Conservation (phyloP, 495 filamentous ascomycete species). For the Penicillium maclennaniae region DNA sequence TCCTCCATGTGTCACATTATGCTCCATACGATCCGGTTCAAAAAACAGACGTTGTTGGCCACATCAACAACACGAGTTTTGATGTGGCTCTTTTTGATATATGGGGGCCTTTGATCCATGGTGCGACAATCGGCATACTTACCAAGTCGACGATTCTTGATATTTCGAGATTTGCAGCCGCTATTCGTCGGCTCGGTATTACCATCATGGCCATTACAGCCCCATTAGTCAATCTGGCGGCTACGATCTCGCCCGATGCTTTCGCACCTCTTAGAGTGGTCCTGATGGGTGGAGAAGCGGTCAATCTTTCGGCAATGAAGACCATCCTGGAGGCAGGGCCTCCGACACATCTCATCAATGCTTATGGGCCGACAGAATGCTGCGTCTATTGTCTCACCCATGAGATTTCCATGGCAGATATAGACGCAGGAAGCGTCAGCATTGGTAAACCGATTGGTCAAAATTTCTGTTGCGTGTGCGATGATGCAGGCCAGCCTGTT, state of each 20-base stretch:
- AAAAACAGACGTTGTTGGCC: slow-evolving; percentile 11
- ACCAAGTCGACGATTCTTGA: slow-evolving; percentile 11
- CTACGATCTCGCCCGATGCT: slow-evolving; percentile 9
- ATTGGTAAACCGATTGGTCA: slow-evolving; percentile 17
- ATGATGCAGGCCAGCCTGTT: slow-evolving; percentile 41
- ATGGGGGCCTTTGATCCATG: slow-evolving; percentile 19
- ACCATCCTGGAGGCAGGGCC: slow-evolving; percentile 14
- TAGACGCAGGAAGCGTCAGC: slow-evolving; percentile 1
- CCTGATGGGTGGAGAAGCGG: slow-evolving; percentile 19
- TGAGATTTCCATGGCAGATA: not conserved
- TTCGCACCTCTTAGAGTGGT: slow-evolving; percentile 8
- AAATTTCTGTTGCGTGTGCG: slow-evolving; percentile 14
- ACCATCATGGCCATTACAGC: slow-evolving; percentile 17
- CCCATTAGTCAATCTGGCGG: slow-evolving; percentile 18
- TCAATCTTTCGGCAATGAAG: slow-evolving; percentile 11
- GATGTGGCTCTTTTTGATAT: slow-evolving; percentile 28
- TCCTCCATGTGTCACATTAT: slow-evolving; percentile 18
- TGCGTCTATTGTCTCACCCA: not conserved
- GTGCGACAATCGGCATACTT: slow-evolving; percentile 15
- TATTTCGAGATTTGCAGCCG: not conserved
- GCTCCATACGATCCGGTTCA: slow-evolving; percentile 13
- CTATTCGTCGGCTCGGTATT: not conserved
- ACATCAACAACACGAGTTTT: slow-evolving; percentile 24
- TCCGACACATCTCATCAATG: slow-evolving; percentile 23
- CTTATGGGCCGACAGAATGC: slow-evolving; percentile 27